These are phyloP conservation scores for Penicillium sp. DNA, from an alignment of 2,329 filamentous ascomycete genomes.

Conservation along the genomic window DNA sequence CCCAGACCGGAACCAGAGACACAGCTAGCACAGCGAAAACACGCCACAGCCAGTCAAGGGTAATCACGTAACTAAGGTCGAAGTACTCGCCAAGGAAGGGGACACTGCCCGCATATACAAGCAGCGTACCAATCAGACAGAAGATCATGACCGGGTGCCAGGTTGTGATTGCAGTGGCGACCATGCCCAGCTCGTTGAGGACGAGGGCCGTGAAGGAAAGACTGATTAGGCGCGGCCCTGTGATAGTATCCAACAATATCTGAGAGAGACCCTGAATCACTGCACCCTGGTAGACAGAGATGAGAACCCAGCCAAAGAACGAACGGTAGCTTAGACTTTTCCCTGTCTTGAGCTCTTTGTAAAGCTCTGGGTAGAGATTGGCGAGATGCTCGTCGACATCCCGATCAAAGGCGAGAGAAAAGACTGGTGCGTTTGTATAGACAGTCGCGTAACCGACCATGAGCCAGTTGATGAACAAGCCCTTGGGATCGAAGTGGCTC, in stretches of 20 bases:
- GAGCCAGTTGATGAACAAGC: constrained; percentile 91
- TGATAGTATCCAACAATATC: constrained; percentile 68
- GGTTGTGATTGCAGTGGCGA: constrained; percentile 88
- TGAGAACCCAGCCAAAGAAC: constrained; percentile 93
- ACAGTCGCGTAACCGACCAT: constrained; percentile 93
- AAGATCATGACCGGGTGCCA: constrained; percentile 93
- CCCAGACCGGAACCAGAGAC: constrained; percentile 76
- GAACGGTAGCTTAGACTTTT: constrained; percentile 81
- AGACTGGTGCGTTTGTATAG: constrained; percentile 87
- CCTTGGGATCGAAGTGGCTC: constrained; percentile 82
- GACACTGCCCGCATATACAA: constrained; percentile 70
- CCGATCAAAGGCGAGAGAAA: constrained; percentile 85
- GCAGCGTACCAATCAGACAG: constrained; percentile 69
- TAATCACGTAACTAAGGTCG: constrained; percentile 70
- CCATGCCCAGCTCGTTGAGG: constrained; percentile 93
- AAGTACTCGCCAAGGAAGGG: constrained; percentile 87
- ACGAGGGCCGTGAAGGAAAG: constrained; percentile 88
- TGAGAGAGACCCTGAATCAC: constrained; percentile 94
- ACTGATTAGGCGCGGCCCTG: constrained; percentile 63
- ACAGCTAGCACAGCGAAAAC: constrained; percentile 70
- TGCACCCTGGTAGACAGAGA: constrained; percentile 88
- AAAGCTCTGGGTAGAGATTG: constrained; percentile 91
- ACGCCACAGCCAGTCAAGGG: constrained; percentile 77
- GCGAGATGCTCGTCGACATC: constrained; percentile 91
- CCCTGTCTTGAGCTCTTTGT: constrained; percentile 89